Percentiles rank a stretch among this genome's conserved stretches.
Conservation (phyloP, 129 eudicot species). For the Lonicera japonica region DNA sequence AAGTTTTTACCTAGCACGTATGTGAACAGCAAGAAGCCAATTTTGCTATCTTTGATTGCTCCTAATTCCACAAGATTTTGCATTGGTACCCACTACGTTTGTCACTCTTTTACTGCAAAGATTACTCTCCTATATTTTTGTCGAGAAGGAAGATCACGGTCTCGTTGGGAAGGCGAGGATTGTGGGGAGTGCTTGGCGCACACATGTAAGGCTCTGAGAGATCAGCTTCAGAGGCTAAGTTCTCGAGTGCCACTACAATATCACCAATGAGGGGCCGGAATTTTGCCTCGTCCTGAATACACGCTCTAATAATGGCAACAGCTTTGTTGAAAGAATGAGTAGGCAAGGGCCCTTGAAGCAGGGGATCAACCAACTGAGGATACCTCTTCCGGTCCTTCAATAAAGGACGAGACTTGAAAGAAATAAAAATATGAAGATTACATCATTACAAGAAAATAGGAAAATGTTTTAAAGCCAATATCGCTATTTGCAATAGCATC, state of each 20-base stretch:
- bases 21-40: too few species aligned
- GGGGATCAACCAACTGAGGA: constrained; percentile 62
- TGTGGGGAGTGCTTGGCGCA: constrained; percentile 23
- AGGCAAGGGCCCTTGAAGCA: constrained; percentile 45
- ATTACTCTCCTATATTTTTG: too few species aligned
- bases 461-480: too few species aligned
- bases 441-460: too few species aligned
- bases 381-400: constrained; percentile 47
- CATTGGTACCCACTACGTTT: too few species aligned
- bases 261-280: constrained; percentile 64
- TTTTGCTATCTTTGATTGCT: too few species aligned
- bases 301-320: constrained; percentile 58
- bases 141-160: neutral
- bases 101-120: too few species aligned
- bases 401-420: constrained; percentile 56
- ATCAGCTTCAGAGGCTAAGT: constrained; percentile 51
- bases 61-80: too few species aligned
- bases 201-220: constrained; percentile 18
- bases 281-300: constrained; percentile 64
- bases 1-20: too few species aligned
- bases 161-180: constrained; percentile 22
- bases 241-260: constrained; percentile 66
- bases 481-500: too few species aligned
- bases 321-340: constrained; percentile 41
- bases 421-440: neutral